These are phyloP conservation scores for Astrephomene gubernaculifera DNA, from an alignment of 139 green algal genomes.

Conservation along the genomic window DNA sequence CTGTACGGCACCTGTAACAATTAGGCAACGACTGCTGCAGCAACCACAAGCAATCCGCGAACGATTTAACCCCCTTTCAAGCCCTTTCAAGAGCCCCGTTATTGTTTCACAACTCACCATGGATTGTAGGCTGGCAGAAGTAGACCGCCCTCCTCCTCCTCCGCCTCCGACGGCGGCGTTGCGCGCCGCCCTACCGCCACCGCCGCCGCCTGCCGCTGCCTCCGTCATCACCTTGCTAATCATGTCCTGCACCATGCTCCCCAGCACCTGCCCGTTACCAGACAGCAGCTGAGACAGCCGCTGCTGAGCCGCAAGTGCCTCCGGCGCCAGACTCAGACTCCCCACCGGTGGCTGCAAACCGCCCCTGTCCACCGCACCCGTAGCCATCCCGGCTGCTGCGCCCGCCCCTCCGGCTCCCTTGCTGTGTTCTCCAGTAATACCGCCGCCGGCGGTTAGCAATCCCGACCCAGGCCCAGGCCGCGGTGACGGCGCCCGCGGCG, in stretches of 20 bases:
- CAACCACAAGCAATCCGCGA: too few relatives aligned
- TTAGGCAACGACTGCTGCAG: too few relatives aligned
- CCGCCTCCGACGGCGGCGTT: neutral
- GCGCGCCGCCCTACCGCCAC: neutral
- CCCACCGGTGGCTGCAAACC: conserved; percentile 10
- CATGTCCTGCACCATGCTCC: conserved; percentile 19
- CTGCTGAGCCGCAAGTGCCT: neutral
- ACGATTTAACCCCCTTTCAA: too few relatives aligned
- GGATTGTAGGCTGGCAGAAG: too few relatives aligned
- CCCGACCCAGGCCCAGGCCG: neutral
- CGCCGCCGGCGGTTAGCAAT: neutral
- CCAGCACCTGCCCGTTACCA: neutral
- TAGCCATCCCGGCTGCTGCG: neutral
- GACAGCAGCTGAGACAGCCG: conserved; percentile 8
- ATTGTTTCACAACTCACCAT: too few relatives aligned
- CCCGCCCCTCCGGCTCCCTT: neutral
- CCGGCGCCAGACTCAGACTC: conserved; percentile 14
- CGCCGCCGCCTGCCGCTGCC: neutral
- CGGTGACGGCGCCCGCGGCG: neutral
- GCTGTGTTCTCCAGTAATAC: neutral
- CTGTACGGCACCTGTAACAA: too few relatives aligned
- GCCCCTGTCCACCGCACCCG: neutral
- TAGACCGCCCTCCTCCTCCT: too few relatives aligned
- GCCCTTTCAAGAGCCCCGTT: too few relatives aligned
- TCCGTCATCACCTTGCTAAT: conserved; percentile 19